phyloP scores from a whole-genome alignment of 2,329 filamentous ascomycete genomes.

The Neophaeococcomyces aloes region DNA sequence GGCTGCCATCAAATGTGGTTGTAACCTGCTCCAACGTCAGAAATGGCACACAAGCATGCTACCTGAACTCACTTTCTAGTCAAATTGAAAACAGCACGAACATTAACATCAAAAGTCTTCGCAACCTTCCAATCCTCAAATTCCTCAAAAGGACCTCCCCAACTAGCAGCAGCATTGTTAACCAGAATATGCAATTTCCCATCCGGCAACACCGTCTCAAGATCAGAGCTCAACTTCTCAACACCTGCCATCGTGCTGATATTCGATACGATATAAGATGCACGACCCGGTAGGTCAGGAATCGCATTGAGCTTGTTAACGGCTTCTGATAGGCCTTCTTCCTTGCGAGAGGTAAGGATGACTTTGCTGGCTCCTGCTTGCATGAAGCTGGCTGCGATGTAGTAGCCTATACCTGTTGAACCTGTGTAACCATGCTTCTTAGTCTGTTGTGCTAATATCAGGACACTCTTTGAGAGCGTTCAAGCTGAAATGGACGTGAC shows the following conservation, averaged over 20 bases:
- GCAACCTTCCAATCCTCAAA: conserved; percentile 12
- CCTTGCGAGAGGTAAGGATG: conserved; percentile 13
- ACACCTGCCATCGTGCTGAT: conserved; percentile 13
- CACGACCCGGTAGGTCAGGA: conserved; percentile 8
- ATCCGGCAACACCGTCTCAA: conserved; percentile 4
- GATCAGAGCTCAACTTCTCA: conserved; percentile 10
- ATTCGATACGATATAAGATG: conserved; percentile 11
- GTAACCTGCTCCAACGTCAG: conserved; percentile 9
- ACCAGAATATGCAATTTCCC: conserved; percentile 18
- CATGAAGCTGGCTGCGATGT: conserved; percentile 12
- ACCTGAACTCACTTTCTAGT: conserved; percentile 24
- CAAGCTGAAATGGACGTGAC: not conserved
- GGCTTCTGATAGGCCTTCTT: conserved; percentile 7
- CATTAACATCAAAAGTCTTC: conserved; percentile 16
- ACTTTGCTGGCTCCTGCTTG: conserved; percentile 11
- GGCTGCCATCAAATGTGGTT: conserved; percentile 7
- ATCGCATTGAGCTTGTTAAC: conserved; percentile 11
- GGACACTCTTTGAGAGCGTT: too few relatives aligned
- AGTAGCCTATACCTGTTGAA: conserved; percentile 9
- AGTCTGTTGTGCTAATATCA: too few relatives aligned
- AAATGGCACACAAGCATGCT: not conserved
- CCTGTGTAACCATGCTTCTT: too few relatives aligned
- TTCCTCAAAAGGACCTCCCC: conserved; percentile 14
- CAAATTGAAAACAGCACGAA: conserved; percentile 13
- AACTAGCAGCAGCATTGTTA: conserved; percentile 14